Conservation (phyloP, 2,329 filamentous ascomycete genomes). For the Graphium sp. region DNA sequence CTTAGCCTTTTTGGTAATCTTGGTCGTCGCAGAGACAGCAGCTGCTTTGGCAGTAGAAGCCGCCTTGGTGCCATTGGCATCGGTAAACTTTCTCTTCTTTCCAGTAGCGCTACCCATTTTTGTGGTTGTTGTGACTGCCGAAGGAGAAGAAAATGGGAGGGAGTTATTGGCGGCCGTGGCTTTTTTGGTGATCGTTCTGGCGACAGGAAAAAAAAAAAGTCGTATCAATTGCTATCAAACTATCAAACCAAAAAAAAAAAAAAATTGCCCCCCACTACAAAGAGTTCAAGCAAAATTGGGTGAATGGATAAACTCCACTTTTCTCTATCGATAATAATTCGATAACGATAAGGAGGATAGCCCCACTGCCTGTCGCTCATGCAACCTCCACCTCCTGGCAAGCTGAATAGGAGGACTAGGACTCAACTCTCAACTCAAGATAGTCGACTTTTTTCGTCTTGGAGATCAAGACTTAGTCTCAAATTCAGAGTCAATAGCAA, state of each 20-base stretch:
- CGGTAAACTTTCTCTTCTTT: slow-evolving; percentile 19
- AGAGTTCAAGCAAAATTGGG: no score
- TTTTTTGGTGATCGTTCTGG: no score
- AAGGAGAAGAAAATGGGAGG: slow-evolving; percentile 4
- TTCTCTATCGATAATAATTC: background rate
- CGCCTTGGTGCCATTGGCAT: slow-evolving; percentile 12
- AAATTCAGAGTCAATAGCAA: no score
- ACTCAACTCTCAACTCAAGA: no score
- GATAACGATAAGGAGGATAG: background rate
- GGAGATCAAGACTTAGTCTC: no score
- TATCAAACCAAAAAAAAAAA: slow-evolving; percentile 2
- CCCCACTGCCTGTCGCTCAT: no score
- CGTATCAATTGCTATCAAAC: no score
- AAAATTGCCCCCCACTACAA: no score
- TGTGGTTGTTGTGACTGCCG: slow-evolving; percentile 6
- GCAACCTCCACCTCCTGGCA: no score
- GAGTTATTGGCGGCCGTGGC: background rate
- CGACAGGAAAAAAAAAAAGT: slow-evolving; percentile 1
- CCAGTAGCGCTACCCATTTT: slow-evolving; percentile 8
- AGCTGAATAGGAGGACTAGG: no score
- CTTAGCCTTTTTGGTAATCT: slow-evolving; percentile 16
- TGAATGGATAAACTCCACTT: slow-evolving; percentile 3
- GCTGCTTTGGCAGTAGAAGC: slow-evolving; percentile 7
- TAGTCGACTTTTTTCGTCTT: no score
- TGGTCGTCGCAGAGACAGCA: slow-evolving; percentile 9